Evolutionary conservation across 148 eudicot species (phyloP).

Genomic region (Cornus florida): DNA sequence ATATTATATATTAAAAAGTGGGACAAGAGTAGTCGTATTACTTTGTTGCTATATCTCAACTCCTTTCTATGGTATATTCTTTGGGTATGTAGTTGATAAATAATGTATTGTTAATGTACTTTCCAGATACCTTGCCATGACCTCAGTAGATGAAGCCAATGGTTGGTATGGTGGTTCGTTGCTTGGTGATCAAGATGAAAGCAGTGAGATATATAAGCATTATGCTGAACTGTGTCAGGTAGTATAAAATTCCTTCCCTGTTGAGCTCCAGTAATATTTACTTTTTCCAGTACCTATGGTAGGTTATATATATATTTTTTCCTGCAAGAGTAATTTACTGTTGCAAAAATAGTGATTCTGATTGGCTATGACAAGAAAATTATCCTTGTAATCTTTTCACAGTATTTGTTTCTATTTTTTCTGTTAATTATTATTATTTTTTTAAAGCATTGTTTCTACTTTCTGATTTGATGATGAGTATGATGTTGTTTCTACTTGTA

Average conservation of each 20-base stretch:
- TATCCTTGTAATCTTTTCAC: neutral
- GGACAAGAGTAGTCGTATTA: neutral
- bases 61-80: neutral
- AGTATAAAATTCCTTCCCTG: neutral
- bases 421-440: no score
- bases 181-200: conserved; percentile 94
- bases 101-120: neutral
- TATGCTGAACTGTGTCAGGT: conserved; percentile 93
- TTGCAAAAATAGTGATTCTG: neutral
- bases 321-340: neutral
- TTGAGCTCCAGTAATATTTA: neutral
- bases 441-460: neutral
- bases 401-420: neutral
- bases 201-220: conserved; percentile 79
- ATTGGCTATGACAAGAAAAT: neutral
- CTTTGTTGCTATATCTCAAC: neutral
- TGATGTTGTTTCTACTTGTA: neutral
- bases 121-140: conserved; percentile 74
- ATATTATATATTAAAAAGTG: neutral
- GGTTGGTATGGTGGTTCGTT: conserved; percentile 96
- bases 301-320: neutral
- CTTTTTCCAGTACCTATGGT: neutral
- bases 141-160: conserved; percentile 70
- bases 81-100: neutral
- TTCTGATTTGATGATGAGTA: neutral